These are phyloP conservation scores for Zygosaccharomyces bisporus DNA, from an alignment of 805 yeast species.

Conservation along the genomic window DNA sequence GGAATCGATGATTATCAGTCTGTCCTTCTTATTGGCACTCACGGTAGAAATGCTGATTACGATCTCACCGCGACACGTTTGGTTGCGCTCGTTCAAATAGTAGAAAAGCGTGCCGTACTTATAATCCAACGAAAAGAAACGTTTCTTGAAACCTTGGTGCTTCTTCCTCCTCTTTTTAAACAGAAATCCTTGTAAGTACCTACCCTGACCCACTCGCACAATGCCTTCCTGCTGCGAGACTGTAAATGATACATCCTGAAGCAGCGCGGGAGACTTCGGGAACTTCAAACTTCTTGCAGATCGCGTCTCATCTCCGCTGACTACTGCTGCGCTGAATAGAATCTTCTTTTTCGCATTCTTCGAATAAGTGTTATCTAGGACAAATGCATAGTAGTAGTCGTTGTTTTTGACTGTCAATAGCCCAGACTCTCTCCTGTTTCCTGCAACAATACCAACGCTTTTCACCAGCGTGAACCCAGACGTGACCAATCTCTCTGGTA, in stretches of 20 bases:
- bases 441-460: constrained; percentile 54
- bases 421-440: constrained; percentile 63
- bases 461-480: constrained; percentile 49
- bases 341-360: constrained; percentile 80
- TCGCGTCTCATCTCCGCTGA: constrained; percentile 20
- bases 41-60: constrained; percentile 79
- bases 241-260: constrained; percentile 16
- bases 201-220: constrained; percentile 45
- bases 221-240: constrained; percentile 22
- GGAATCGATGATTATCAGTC: constrained; percentile 79
- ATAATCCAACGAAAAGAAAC: constrained; percentile 81
- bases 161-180: constrained; percentile 79
- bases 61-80: constrained; percentile 81
- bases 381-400: constrained; percentile 73
- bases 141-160: constrained; percentile 78
- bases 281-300: constrained; percentile 16
- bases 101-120: constrained; percentile 81
- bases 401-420: constrained; percentile 53
- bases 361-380: constrained; percentile 88
- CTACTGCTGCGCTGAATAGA: constrained; percentile 52
- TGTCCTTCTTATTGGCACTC: constrained; percentile 64
- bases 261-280: constrained; percentile 18
- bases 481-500: constrained; percentile 56
- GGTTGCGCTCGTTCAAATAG: constrained; percentile 65
- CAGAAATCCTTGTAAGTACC: constrained; percentile 71